Conservation (phyloP, 176 grass and related monocot genomes). For the Oryza meridionalis region DNA sequence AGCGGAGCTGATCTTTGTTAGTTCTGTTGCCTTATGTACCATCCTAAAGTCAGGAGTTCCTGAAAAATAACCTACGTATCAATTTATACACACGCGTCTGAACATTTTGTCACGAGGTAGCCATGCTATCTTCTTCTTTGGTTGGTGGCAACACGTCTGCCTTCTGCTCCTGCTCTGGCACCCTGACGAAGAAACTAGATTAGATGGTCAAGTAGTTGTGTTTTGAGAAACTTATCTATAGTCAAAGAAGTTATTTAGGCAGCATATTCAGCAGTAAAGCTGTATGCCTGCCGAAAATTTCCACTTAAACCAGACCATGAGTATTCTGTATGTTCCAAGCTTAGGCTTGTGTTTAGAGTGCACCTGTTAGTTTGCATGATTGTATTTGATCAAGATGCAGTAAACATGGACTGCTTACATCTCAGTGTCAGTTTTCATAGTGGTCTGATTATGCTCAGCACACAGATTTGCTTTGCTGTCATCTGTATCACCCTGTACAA, state of each 20-base stretch:
- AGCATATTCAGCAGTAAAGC: neutral
- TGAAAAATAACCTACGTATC: conserved; percentile 39
- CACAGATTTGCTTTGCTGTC: conserved; percentile 36
- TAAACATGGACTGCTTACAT: conserved; percentile 43
- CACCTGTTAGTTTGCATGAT: neutral
- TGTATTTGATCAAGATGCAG: conserved; percentile 15
- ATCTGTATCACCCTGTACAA: conserved; percentile 23
- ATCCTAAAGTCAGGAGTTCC: conserved; percentile 41
- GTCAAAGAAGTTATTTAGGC: neutral
- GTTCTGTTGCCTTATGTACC: conserved; percentile 27
- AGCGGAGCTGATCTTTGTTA: conserved; percentile 28
- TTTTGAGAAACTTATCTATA: neutral
- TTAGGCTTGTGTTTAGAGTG: neutral
- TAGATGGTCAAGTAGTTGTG: neutral
- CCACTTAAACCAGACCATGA: neutral
- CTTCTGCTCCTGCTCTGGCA: conserved; percentile 38
- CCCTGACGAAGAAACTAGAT: conserved; percentile 40
- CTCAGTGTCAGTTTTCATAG: conserved; percentile 13
- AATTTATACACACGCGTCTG: conserved; percentile 32
- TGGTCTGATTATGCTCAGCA: conserved; percentile 33
- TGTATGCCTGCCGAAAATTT: neutral
- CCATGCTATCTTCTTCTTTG: conserved; percentile 32
- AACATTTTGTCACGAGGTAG: conserved; percentile 37
- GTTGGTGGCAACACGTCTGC: neutral
- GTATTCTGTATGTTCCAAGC: neutral